Base-by-base conservation (phyloP, 176 grass and related monocot species). In the Juncus effusus region DNA sequence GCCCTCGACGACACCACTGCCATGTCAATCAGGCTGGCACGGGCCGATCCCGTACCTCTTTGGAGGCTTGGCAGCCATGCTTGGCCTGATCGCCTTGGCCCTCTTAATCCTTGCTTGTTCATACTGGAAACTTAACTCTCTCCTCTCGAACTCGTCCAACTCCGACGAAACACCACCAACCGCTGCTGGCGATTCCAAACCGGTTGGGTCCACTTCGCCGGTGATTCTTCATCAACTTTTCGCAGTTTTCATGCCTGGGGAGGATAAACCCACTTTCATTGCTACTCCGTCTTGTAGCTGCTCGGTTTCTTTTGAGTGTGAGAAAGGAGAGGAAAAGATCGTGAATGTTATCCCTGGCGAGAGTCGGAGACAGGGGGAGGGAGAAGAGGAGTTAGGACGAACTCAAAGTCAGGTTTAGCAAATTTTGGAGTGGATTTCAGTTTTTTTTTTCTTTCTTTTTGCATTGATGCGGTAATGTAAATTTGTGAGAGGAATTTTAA, bases 71-170 rank as follows among this genome's bases (percentile, higher is more conserved):
- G 89, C 81, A 5, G 81, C 77, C 40, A 87, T 93, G 84, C 35
- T 88, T 51, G 84, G 81, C 40, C 67, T 93, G 59, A 82, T 93
- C 66, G 69, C 81, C 9, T 63, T 93, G 14, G 78, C 81, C 44
- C 89, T 88, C 35, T 63, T 93, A 58, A 85, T 93, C 75, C 84
- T 93, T n/a, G 89, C 84, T 8, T 93, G 89, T 78, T 88, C 89
- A 52, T 88, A 93, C 75, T 88, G 84, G 84, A 93, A 88, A 63
- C 89, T 93, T 63, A 78, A 83, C 44, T 51, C n/a, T 35, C 79
- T 82, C 44, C 70, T 88, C 51, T 61, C 72, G 37, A 42, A 61
- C 3, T 54, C 72, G 1, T 59, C 41, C 42, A 51, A 40, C 12
- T 56, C 56, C 7, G 44, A 54, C 28, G 61, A 3, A 40, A 7